Evolutionary conservation across 1,284 basidiomycete genomes (phyloP).

Genomic region (Sporisorium graminicola): DNA sequence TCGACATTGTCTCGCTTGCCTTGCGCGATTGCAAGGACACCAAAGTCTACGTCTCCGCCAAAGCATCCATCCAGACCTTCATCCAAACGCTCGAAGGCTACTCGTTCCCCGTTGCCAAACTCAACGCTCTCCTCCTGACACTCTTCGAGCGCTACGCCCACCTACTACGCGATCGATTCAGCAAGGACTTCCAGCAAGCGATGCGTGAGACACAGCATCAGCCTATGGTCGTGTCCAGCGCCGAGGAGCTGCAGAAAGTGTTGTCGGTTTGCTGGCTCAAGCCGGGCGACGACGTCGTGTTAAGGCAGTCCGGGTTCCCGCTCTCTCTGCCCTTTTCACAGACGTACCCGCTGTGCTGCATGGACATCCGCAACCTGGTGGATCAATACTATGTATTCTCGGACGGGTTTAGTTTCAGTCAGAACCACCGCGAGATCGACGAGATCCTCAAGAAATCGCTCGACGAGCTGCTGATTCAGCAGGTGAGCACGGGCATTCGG

Average conservation of each 20-base stretch:
- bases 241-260: slow-evolving; percentile 81
- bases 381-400: slow-evolving; percentile 97
- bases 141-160: slow-evolving; percentile 91
- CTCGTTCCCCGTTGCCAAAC: slow-evolving; percentile 83
- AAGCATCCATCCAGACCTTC: slow-evolving; percentile 86
- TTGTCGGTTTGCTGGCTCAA: slow-evolving; percentile 86
- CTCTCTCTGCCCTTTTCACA: slow-evolving; percentile 91
- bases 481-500: slow-evolving; percentile 83
- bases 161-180: slow-evolving; percentile 85
- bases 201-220: slow-evolving; percentile 89
- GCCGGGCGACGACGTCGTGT: slow-evolving; percentile 70
- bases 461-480: slow-evolving; percentile 83
- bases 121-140: slow-evolving; percentile 86
- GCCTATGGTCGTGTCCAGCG: slow-evolving; percentile 85
- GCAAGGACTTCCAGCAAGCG: slow-evolving; percentile 73
- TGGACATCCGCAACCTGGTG: slow-evolving; percentile 93
- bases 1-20: slow-evolving; percentile 80
- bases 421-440: slow-evolving; percentile 89
- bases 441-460: slow-evolving; percentile 91
- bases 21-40: slow-evolving; percentile 83
- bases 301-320: slow-evolving; percentile 74
- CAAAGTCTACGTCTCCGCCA: slow-evolving; percentile 84
- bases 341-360: slow-evolving; percentile 93
- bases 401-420: slow-evolving; percentile 81
- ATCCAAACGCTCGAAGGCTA: slow-evolving; percentile 89